phyloP scores from a whole-genome alignment of 257 asterid species.

The Pogostemon cablin region DNA sequence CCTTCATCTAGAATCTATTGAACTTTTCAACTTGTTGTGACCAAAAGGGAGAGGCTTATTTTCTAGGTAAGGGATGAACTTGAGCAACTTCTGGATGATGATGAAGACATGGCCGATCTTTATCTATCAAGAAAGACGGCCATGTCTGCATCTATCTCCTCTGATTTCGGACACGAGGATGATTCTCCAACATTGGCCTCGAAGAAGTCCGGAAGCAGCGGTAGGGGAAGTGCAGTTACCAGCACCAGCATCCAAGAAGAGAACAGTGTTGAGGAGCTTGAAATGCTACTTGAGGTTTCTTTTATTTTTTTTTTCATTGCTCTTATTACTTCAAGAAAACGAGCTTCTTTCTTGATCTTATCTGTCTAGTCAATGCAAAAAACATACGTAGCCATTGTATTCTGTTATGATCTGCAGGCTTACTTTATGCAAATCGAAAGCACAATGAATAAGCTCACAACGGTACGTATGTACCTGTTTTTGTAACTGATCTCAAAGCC shows the following conservation, averaged over 20 bases:
- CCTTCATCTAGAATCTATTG: not conserved
- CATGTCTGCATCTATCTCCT: constrained; percentile 44
- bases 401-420: constrained; percentile 54
- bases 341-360: not conserved
- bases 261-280: constrained; percentile 87
- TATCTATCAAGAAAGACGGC: constrained; percentile 71
- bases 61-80: constrained; percentile 87
- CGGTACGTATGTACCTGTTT: constrained; percentile 43
- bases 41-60: not conserved
- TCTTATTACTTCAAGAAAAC: not conserved
- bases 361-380: not conserved
- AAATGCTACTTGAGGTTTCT: constrained; percentile 88
- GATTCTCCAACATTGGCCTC: constrained; percentile 53
- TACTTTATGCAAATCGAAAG: constrained; percentile 89
- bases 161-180: constrained; percentile 40
- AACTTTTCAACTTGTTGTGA: not conserved
- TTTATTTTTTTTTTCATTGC: not conserved
- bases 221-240: constrained; percentile 50
- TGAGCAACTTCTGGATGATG: constrained; percentile 85
- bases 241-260: constrained; percentile 46
- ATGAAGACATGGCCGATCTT: constrained; percentile 90
- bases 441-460: constrained; percentile 80
- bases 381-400: not conserved
- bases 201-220: constrained; percentile 55
- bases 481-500: too few relatives aligned